Conservation (phyloP, 1,284 basidiomycete genomes). For the Ceratobasidium sp. region DNA sequence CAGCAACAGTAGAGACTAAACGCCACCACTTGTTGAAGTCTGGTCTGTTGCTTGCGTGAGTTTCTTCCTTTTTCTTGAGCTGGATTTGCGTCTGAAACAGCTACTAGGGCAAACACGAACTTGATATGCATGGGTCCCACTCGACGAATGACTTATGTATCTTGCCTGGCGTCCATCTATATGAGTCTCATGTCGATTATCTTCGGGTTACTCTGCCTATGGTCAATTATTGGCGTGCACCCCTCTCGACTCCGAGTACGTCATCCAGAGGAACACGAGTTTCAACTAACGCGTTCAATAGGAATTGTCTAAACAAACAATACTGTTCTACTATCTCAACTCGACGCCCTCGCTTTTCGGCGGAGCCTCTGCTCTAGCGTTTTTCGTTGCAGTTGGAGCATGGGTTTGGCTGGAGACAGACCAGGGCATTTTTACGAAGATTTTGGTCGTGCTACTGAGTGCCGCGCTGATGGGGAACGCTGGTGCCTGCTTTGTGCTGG, state of each 20-base stretch:
- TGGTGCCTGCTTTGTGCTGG: conserved; percentile 38
- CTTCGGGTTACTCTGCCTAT: conserved; percentile 39
- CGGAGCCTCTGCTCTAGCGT: conserved; percentile 37
- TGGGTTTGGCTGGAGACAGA: conserved; percentile 38
- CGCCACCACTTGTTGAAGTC: conserved; percentile 9
- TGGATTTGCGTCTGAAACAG: background rate
- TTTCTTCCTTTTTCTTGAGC: background rate
- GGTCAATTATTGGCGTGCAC: conserved; percentile 37
- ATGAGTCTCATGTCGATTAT: conserved; percentile 40
- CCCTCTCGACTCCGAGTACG: conserved; percentile 33
- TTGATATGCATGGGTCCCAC: conserved; percentile 35
- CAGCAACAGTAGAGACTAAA: background rate
- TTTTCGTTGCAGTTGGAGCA: conserved; percentile 40
- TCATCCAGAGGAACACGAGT: background rate
- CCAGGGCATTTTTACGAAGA: conserved; percentile 1
- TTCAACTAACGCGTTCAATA: background rate
- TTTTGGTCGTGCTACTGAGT: conserved; percentile 36
- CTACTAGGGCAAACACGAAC: conserved; percentile 30
- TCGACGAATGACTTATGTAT: conserved; percentile 37
- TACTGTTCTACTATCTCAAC: conserved; percentile 36
- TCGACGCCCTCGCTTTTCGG: conserved; percentile 40
- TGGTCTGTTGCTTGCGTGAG: conserved; percentile 38
- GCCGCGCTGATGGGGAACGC: conserved; percentile 40
- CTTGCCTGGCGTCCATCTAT: conserved; percentile 35
- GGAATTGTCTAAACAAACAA: conserved; percentile 29